Base-by-base conservation (phyloP, 192 early-diverging fungal species). In the Entomortierella parvispora region DNA sequence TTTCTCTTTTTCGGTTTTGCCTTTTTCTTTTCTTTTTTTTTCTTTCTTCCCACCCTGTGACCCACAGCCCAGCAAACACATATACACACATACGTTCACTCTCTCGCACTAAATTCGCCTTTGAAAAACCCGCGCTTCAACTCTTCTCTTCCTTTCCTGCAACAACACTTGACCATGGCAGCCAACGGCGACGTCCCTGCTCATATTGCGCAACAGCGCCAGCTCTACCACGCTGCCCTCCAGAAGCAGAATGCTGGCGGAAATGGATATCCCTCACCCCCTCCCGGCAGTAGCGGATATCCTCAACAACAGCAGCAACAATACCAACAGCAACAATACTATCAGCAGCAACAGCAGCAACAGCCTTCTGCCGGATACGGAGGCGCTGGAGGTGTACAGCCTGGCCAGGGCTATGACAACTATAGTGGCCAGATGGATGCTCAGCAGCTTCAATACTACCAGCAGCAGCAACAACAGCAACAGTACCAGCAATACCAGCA, bases 231-330 rank as follows among this genome's bases (percentile, higher is more conserved):
- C 23, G 69, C 69, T 18, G 69, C 69, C 2, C 61, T 71, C 43
- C 60, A 71, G 54, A 71, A 71, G 61, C 69, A 71, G 37, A 71
- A 71, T 33, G 68, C 56, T n/a, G 61, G 60, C 46, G 55, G 55
- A 6, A 49, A 49, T 7, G 69, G 60, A 11, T 44, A 61, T 14
- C 29, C 42, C 15, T 44, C 68, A 2, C 47, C 58, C n/a, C 37
- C 57, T 37, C 22, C 53, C 26, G 47, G 26, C 37, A 18, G 15
- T 54, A 46, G 69, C 26, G 61, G 69, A 4, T 63, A 71, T 42
- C 23, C 58, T n/a, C 58, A n/a, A 28, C 46, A 61, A 26, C 42
- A 57, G 18, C 60, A 64, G 32, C 50, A 65, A n/a, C 60, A 54
- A 37, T 62, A 64, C 45, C 56, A 71, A n/a, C 69, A 68, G 37